Evolutionary conservation across 306 rosid species (phyloP).

Genomic region (Malus sieversii): DNA sequence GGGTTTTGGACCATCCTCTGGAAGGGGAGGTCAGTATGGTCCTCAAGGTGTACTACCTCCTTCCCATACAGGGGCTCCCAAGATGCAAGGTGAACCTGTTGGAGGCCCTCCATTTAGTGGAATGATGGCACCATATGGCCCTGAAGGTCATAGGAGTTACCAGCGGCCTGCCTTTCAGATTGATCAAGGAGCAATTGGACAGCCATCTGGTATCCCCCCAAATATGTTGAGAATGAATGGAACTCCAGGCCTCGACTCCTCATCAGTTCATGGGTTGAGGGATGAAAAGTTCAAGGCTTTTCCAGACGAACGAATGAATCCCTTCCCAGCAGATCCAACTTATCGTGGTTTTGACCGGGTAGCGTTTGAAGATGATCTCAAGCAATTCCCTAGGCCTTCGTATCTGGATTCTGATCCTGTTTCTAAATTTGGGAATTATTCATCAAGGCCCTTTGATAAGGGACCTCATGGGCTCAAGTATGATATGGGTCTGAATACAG

Average conservation of each 20-base stretch:
- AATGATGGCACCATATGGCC: constrained; percentile 40
- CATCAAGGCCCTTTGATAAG: constrained; percentile 48
- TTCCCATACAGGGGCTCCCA: background rate
- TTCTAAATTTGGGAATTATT: constrained; percentile 39
- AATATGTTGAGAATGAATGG: constrained; percentile 30
- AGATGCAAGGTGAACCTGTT: background rate
- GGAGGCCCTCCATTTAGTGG: constrained; percentile 49
- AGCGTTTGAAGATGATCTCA: constrained; percentile 65
- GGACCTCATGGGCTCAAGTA: constrained; percentile 25
- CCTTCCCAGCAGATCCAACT: constrained; percentile 25
- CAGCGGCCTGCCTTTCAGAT: constrained; percentile 22
- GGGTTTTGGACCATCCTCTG: constrained; percentile 28
- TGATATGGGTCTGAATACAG: constrained; percentile 30
- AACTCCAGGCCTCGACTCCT: constrained; percentile 31
- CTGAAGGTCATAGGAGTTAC: constrained; percentile 34
- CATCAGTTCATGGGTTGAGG: constrained; percentile 32
- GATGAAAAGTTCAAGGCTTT: constrained; percentile 66
- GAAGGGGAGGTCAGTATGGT: constrained; percentile 29
- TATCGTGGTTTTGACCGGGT: constrained; percentile 32
- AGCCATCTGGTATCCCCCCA: constrained; percentile 19
- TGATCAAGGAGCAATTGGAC: constrained; percentile 25
- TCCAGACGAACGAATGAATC: constrained; percentile 30
- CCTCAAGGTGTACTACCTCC: background rate
- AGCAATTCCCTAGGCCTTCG: constrained; percentile 53
- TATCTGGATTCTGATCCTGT: constrained; percentile 48